phyloP scores from a whole-genome alignment of 2,329 filamentous ascomycete species.

The Neoscytalidium dimidiatum region DNA sequence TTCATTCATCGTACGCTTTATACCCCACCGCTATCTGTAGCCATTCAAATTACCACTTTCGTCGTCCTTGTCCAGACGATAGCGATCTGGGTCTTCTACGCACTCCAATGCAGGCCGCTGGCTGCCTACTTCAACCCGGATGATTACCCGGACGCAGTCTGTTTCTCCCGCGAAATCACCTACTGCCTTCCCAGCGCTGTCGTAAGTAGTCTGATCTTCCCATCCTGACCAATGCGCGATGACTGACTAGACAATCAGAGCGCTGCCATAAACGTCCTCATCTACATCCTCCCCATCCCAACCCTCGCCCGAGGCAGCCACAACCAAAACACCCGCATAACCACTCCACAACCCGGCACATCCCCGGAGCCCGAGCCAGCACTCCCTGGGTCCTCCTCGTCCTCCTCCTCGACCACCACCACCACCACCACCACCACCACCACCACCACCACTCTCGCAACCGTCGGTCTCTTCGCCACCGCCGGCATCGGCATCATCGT shows the following conservation, averaged over 20 bases:
- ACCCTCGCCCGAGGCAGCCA: not conserved
- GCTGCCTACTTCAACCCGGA: not conserved
- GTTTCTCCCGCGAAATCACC: not conserved
- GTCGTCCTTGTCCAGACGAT: not conserved
- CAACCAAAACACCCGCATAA: not conserved
- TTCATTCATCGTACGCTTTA: conserved; percentile 1
- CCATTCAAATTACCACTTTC: not conserved
- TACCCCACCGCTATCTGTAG: not conserved
- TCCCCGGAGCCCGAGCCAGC: not conserved
- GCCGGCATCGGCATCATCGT: not conserved
- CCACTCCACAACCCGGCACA: not conserved
- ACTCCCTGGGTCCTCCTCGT: not conserved
- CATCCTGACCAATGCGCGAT: not conserved
- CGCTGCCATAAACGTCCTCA: conserved; percentile 10
- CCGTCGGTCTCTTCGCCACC: not conserved
- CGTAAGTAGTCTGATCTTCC: not conserved
- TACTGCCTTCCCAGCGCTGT: not conserved
- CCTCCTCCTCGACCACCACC: not conserved
- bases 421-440: too few species aligned
- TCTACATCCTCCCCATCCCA: conserved; percentile 14
- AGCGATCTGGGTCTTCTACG: not conserved
- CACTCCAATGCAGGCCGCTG: conserved; percentile 10
- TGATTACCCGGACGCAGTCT: conserved; percentile 1
- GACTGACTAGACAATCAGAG: not conserved
- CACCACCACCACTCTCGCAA: not conserved